Conservation (phyloP, 106 monocot species). For the Iris macrosiphon region DNA sequence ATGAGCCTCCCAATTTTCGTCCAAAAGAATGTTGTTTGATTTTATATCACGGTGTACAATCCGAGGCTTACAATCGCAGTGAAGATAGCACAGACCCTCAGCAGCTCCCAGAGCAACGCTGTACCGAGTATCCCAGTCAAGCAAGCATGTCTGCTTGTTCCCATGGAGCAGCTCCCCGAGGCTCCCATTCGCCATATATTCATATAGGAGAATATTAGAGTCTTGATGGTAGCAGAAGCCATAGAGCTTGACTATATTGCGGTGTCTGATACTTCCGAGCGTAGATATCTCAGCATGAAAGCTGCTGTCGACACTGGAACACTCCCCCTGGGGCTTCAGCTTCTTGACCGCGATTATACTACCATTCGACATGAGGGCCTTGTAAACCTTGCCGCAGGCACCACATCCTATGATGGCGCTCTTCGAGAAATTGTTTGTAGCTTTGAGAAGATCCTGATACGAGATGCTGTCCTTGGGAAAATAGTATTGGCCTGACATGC, state of each 20-base stretch:
- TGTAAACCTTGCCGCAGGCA: slow-evolving; percentile 71
- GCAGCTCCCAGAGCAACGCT: slow-evolving; percentile 71
- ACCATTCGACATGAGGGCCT: slow-evolving; percentile 55
- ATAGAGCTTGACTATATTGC: slow-evolving; percentile 79
- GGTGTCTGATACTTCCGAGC: slow-evolving; percentile 60
- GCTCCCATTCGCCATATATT: slow-evolving; percentile 83
- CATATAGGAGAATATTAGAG: slow-evolving; percentile 66
- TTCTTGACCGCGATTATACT: slow-evolving; percentile 64
- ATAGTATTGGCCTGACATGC: slow-evolving; percentile 30
- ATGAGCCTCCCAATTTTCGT: slow-evolving; percentile 59
- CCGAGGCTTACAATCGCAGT: slow-evolving; percentile 65
- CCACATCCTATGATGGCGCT: slow-evolving; percentile 60
- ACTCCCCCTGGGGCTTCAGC: slow-evolving; percentile 48
- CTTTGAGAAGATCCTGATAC: slow-evolving; percentile 63
- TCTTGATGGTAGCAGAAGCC: slow-evolving; percentile 73
- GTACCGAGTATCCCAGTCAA: slow-evolving; percentile 64
- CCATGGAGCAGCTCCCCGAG: slow-evolving; percentile 55
- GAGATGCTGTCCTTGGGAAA: slow-evolving; percentile 52
- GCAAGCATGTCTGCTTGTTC: slow-evolving; percentile 20
- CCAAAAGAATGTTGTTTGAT: slow-evolving; percentile 68
- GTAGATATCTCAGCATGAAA: slow-evolving; percentile 64
- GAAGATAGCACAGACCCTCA: slow-evolving; percentile 69
- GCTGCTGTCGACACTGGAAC: slow-evolving; percentile 52
- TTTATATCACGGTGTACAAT: slow-evolving; percentile 79
- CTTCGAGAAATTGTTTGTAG: slow-evolving; percentile 57